A percentile compares a stretch with the other conserved stretches of the same genome.
phyloP scores from a whole-genome alignment of 371 early-diverging fungal genomes.

The Rhizopus arrhizus region DNA sequence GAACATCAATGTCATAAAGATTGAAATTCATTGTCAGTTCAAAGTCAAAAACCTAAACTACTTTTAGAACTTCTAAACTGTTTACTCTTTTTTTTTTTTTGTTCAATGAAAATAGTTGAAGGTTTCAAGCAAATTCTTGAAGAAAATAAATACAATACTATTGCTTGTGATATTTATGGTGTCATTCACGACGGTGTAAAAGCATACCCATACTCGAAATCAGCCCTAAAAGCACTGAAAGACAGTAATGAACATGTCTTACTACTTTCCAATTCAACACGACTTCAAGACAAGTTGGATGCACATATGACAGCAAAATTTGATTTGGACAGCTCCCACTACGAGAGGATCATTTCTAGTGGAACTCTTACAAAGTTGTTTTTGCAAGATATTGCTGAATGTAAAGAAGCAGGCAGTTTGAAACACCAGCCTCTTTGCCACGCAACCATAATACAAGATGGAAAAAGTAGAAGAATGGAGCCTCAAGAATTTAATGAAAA shows the following conservation, averaged over 20 bases:
- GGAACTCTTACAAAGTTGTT: slow-evolving; percentile 42
- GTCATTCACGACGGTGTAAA: slow-evolving; percentile 47
- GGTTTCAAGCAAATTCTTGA: slow-evolving; percentile 19
- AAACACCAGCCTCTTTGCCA: slow-evolving; percentile 16
- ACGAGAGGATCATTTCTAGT: slow-evolving; percentile 44
- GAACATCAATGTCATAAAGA: too few relatives aligned
- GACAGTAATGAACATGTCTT: slow-evolving; percentile 25
- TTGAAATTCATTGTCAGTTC: too few relatives aligned
- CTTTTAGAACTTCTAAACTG: too few relatives aligned
- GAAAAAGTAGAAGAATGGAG: slow-evolving; percentile 18
- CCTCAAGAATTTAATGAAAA: slow-evolving; percentile 27
- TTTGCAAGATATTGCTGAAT: slow-evolving; percentile 25
- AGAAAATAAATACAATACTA: slow-evolving; percentile 30
- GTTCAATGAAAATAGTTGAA: slow-evolving; percentile 28
- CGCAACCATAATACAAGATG: slow-evolving; percentile 20
- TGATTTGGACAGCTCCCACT: slow-evolving; percentile 24
- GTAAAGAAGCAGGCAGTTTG: slow-evolving; percentile 1
- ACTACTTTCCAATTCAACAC: slow-evolving; percentile 48
- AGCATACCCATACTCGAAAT: slow-evolving; percentile 36
- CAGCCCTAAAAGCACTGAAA: slow-evolving; percentile 24
- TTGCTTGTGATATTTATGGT: slow-evolving; percentile 54
- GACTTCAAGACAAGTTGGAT: slow-evolving; percentile 35
- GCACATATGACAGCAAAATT: slow-evolving; percentile 32
- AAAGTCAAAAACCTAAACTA: too few relatives aligned
- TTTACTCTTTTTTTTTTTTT: background rate